A percentile compares a stretch with the other conserved stretches of the same genome.
phyloP scores from a whole-genome alignment of 1,284 basidiomycete species.

The Bjerkandera adusta region DNA sequence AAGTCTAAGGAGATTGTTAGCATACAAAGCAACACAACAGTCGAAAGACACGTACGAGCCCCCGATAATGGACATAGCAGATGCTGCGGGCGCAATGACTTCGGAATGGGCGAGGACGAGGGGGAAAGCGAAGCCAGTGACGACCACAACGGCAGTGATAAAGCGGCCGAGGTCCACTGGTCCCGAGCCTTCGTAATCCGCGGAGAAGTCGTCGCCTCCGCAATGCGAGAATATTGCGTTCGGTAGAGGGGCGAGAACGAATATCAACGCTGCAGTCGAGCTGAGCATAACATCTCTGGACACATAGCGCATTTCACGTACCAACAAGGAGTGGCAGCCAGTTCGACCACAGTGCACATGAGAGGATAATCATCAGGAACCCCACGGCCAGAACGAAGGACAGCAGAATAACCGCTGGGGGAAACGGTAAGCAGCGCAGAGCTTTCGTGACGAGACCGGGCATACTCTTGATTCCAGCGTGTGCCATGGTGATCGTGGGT shows the following conservation, averaged over 20 bases:
- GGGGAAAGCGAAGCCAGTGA: constrained; percentile 92
- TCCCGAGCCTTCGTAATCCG: constrained; percentile 57
- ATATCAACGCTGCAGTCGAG: constrained; percentile 78
- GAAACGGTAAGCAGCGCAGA: constrained; percentile 14
- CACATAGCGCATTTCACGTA: constrained; percentile 49
- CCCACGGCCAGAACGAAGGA: constrained; percentile 97
- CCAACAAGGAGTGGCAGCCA: constrained; percentile 98
- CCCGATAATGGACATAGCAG: constrained; percentile 92
- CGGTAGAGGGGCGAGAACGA: constrained; percentile 93
- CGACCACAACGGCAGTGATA: constrained; percentile 87
- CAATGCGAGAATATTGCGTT: constrained; percentile 90
- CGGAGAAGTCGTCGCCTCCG: constrained; percentile 81
- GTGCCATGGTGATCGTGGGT: constrained; percentile 22
- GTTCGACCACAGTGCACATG: constrained; percentile 94
- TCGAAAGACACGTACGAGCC: constrained; percentile 61
- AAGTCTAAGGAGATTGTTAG: constrained; percentile 45
- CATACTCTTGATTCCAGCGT: constrained; percentile 33
- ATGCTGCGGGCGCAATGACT: constrained; percentile 83
- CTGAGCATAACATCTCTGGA: constrained; percentile 3
- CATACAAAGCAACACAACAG: neutral
- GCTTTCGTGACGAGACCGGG: constrained; percentile 13
- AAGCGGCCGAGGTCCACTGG: constrained; percentile 87
- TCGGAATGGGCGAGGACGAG: constrained; percentile 91
- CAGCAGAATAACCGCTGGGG: constrained; percentile 86
- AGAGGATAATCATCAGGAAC: constrained; percentile 96